Conservation (phyloP, 805 yeast genomes). For the Metschnikowia proteae region DNA sequence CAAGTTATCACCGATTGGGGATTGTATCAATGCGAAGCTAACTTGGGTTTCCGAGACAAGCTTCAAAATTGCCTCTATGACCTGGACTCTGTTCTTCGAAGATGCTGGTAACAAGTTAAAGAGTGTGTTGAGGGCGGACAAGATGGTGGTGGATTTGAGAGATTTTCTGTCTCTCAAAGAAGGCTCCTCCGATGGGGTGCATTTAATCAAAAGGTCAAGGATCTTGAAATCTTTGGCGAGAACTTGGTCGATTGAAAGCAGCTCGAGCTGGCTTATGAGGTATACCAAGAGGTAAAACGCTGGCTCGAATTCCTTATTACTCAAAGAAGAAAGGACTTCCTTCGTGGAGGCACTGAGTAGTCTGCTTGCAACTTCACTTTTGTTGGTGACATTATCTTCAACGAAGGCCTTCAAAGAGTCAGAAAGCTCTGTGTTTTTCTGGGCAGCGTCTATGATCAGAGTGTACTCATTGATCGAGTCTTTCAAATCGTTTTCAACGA, state of each 20-base stretch:
- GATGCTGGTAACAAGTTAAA: constrained; percentile 40
- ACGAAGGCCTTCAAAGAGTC: constrained; percentile 23
- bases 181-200: constrained; percentile 35
- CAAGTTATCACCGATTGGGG: constrained; percentile 36
- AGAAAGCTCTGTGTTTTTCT: constrained; percentile 27
- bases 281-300: constrained; percentile 40
- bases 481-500: constrained; percentile 40
- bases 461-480: constrained; percentile 40
- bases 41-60: constrained; percentile 28
- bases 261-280: constrained; percentile 31
- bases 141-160: constrained; percentile 38
- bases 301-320: constrained; percentile 44
- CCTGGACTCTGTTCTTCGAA: constrained; percentile 28
- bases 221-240: constrained; percentile 25
- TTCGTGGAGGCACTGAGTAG: constrained; percentile 28
- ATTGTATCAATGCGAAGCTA: constrained; percentile 31
- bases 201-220: constrained; percentile 26
- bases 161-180: constrained; percentile 43
- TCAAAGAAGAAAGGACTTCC: constrained; percentile 30
- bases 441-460: constrained; percentile 33
- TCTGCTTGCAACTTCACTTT: constrained; percentile 25
- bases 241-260: constrained; percentile 21
- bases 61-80: constrained; percentile 31
- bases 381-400: constrained; percentile 25
- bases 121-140: constrained; percentile 38